Percentiles rank a stretch among this genome's conserved stretches.
These are phyloP conservation scores for Rhizoclosmatium globosum DNA, from an alignment of 192 early-diverging fungal species.

Conservation along the genomic window DNA sequence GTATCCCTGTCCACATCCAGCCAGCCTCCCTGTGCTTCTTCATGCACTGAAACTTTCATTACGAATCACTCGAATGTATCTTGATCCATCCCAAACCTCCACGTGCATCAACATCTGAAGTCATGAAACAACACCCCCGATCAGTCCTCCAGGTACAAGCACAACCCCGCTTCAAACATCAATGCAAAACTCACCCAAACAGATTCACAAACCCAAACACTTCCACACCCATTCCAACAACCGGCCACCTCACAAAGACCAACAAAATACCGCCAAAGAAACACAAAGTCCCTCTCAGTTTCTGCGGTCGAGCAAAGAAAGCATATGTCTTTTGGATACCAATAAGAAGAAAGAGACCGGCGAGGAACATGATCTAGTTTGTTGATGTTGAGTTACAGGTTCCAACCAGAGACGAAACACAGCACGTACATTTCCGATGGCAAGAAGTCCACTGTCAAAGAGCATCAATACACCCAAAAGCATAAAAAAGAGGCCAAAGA, in stretches of 20 bases:
- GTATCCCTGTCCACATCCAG: too few species aligned
- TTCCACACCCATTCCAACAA: slow-evolving; percentile 89
- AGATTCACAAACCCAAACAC: slow-evolving; percentile 96
- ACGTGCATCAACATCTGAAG: background rate
- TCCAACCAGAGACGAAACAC: background rate
- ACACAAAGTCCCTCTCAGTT: slow-evolving; percentile 86
- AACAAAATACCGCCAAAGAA: slow-evolving; percentile 90
- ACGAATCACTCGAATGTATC: too few species aligned
- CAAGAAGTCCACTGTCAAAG: slow-evolving; percentile 93
- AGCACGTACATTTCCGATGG: slow-evolving; percentile 90
- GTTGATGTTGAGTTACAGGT: background rate
- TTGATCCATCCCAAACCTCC: too few species aligned
- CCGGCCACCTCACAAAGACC: slow-evolving; percentile 90
- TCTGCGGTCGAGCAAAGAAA: slow-evolving; percentile 87
- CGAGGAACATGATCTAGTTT: slow-evolving; percentile 86
- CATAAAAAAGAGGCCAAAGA: slow-evolving; percentile 92
- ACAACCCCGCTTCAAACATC: background rate
- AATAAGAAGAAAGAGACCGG: slow-evolving; percentile 89
- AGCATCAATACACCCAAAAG: slow-evolving; percentile 92
- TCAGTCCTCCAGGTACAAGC: background rate
- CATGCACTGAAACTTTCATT: too few species aligned
- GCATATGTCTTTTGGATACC: slow-evolving; percentile 84
- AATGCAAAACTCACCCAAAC: slow-evolving; percentile 79
- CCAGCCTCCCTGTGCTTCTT: too few species aligned
- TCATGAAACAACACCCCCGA: slow-evolving; percentile 3